phyloP scores from a whole-genome alignment of 345 rosid species.

The Firmiana major region DNA sequence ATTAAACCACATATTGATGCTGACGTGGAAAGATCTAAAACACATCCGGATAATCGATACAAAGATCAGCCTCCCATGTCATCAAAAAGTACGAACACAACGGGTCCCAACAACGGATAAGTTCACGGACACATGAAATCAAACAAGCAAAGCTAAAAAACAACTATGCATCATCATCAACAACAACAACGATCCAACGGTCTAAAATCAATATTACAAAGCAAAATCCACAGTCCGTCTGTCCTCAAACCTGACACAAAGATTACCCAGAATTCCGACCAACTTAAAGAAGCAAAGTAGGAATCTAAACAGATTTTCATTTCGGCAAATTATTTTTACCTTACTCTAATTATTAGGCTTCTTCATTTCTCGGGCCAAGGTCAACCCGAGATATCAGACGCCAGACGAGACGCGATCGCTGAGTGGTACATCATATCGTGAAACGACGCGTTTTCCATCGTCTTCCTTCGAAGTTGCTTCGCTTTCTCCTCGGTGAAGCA shows the following conservation, averaged over 20 bases:
- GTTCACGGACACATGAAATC: neutral
- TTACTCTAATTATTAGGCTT: neutral
- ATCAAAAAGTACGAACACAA: too few relatives aligned
- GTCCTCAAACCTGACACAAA: neutral
- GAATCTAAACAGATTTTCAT: neutral
- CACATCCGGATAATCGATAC: too few relatives aligned
- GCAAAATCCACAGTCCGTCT: neutral
- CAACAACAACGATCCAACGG: neutral
- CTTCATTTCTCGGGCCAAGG: constrained; percentile 21
- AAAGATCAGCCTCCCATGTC: too few relatives aligned
- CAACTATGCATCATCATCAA: neutral
- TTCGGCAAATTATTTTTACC: neutral
- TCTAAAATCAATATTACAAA: neutral
- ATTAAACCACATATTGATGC: too few relatives aligned
- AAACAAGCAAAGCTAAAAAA: neutral
- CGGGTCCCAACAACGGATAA: too few relatives aligned
- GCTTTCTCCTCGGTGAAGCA: constrained; percentile 76
- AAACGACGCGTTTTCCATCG: constrained; percentile 41
- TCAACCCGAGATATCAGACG: constrained; percentile 44
- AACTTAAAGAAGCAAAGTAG: neutral
- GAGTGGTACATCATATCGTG: constrained; percentile 80
- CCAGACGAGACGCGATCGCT: constrained; percentile 67
- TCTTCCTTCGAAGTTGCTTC: constrained; percentile 52
- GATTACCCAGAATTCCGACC: neutral
- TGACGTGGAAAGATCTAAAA: too few relatives aligned